Conservation (phyloP, 345 rosid genomes). For the Euphorbia peplus region DNA sequence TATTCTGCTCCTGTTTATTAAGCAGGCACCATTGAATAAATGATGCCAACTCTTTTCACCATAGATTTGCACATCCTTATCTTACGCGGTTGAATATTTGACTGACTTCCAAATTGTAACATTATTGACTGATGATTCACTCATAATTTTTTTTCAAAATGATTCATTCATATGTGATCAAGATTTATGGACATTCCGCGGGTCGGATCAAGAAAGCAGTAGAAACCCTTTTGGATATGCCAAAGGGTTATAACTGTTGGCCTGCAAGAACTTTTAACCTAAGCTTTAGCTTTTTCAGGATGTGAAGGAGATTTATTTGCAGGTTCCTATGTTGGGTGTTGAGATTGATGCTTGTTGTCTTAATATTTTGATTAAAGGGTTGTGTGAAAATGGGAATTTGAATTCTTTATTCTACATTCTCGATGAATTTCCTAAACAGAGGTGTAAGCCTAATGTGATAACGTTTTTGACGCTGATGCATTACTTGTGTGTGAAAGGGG, state of each 20-base stretch:
- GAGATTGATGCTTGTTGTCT: slow-evolving; percentile 82
- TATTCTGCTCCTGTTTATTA: no score
- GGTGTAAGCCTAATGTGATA: slow-evolving; percentile 63
- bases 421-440: slow-evolving; percentile 89
- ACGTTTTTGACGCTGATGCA: slow-evolving; percentile 76
- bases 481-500: slow-evolving; percentile 55
- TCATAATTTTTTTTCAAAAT: no score
- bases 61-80: no score
- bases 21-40: no score
- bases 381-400: slow-evolving; percentile 66
- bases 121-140: no score
- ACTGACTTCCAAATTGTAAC: no score
- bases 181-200: slow-evolving; percentile 57
- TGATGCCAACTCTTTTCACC: no score
- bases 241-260: slow-evolving; percentile 55
- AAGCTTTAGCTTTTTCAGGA: slow-evolving; percentile 57
- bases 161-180: no score
- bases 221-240: slow-evolving; percentile 63
- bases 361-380: slow-evolving; percentile 73
- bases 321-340: slow-evolving; percentile 63
- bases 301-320: slow-evolving; percentile 50
- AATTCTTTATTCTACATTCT: slow-evolving; percentile 67
- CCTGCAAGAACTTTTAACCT: slow-evolving; percentile 75
- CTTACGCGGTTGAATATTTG: no score
- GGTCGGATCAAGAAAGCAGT: slow-evolving; percentile 65